phyloP scores from a whole-genome alignment of 2,329 filamentous ascomycete species.

The Fusarium brachygibbosum region DNA sequence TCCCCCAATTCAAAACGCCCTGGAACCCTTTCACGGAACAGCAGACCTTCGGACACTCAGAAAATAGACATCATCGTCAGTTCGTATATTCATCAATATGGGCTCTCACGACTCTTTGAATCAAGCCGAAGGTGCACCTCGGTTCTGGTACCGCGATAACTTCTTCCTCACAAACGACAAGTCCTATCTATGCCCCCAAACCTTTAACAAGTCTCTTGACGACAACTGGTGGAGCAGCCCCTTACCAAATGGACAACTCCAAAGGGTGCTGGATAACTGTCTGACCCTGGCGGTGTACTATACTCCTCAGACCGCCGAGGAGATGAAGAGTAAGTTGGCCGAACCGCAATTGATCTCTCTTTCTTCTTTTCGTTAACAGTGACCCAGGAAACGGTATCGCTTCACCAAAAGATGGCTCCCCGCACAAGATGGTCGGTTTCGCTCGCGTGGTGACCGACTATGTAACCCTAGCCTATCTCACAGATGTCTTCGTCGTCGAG shows the following conservation, averaged over 20 bases:
- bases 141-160: slow-evolving; percentile 65
- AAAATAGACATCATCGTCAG: slow-evolving; percentile 2
- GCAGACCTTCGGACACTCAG: not conserved
- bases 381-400: slow-evolving; percentile 52
- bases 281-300: slow-evolving; percentile 72
- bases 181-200: slow-evolving; percentile 65
- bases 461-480: slow-evolving; percentile 75
- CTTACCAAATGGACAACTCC: slow-evolving; percentile 62
- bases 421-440: slow-evolving; percentile 57
- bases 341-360: not conserved
- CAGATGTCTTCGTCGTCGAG: slow-evolving; percentile 75
- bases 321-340: slow-evolving; percentile 55
- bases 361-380: slow-evolving; percentile 21
- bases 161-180: slow-evolving; percentile 74
- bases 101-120: slow-evolving; percentile 46
- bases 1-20: not conserved
- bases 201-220: slow-evolving; percentile 68
- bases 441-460: slow-evolving; percentile 76
- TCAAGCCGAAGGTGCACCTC: slow-evolving; percentile 52
- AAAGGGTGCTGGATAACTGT: slow-evolving; percentile 68
- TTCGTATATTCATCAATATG: slow-evolving; percentile 41
- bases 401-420: slow-evolving; percentile 49
- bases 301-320: slow-evolving; percentile 55
- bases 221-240: slow-evolving; percentile 73
- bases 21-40: slow-evolving; percentile 4